Evolutionary conservation across 495 filamentous ascomycete species (phyloP), one percentile per base, ranked within the genome.

Genomic region (Trichoderma reesei): DNA sequence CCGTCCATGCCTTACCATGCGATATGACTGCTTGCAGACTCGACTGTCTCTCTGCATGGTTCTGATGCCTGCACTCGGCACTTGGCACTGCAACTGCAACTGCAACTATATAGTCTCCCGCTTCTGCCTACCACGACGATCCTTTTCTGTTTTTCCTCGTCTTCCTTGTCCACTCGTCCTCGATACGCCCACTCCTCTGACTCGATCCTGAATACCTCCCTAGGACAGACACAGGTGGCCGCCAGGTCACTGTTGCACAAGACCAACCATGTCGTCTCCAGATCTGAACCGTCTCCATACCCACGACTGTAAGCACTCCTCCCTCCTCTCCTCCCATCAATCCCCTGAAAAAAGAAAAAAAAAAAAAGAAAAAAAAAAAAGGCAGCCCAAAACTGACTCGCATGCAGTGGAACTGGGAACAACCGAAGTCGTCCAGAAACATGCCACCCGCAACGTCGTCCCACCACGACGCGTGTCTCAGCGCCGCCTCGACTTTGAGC

Each of bases 401-500:
- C 13, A 13, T 56, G 74, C 75, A 41, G 68, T 80, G 48, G 80
- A 82, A 65, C 60, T 83, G 18, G 80, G 80, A 41, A 72, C 74
- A 16, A 80, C 80, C 10, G 80, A 83, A 65, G 79, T 78, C 11
- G 68, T 80, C 36, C 75, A 81, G 63, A 66, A 70, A 59, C 80
- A 83, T 65, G 64, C 77, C 44, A 65, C 72, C n/a, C 67, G 80
- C 18, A 70, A 80, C 67, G 79, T 82, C 18, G 74, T 80, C 20
- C 64, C 73, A 54, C 62, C 71, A 6, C 76, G 72, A 62, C 77
- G 77, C 14, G 74, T 83, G 6, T 76, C 78, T 3, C 78, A 81
- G 63, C 69, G 78, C 31, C 78, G 76, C 65, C 76, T 83, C 37
- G 74, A 77, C 62, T 82, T 81, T 65, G 80, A 83, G 68, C 78